These are phyloP conservation scores for Lagenidium sp. DNA, from an alignment of 352 stramenopile genomes.

Conservation along the genomic window DNA sequence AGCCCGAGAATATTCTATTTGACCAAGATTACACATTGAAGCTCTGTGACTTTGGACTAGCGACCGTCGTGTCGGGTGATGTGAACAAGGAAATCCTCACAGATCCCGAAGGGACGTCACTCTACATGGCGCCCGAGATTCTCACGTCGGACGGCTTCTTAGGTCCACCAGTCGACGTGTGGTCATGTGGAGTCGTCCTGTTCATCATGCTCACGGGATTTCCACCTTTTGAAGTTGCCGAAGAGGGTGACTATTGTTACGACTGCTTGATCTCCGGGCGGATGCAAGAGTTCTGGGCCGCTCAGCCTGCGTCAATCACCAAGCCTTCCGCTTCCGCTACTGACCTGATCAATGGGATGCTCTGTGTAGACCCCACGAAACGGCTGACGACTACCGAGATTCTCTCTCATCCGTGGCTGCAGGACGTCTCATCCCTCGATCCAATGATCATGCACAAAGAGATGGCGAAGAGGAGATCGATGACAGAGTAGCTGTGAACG, in stretches of 20 bases:
- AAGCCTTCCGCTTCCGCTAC: slow-evolving; percentile 31
- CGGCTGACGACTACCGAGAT: slow-evolving; percentile 36
- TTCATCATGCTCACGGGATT: slow-evolving; percentile 89
- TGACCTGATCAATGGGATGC: slow-evolving; percentile 57
- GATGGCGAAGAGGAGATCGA: slow-evolving; percentile 21
- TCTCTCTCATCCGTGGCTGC: slow-evolving; percentile 48
- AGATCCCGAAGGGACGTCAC: slow-evolving; percentile 67
- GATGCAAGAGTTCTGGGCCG: slow-evolving; percentile 39
- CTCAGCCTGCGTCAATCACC: slow-evolving; percentile 26
- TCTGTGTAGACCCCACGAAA: slow-evolving; percentile 36
- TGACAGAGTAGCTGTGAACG: too few relatives aligned
- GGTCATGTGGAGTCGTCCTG: slow-evolving; percentile 82
- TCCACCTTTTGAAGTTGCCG: slow-evolving; percentile 70
- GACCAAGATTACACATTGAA: slow-evolving; percentile 78
- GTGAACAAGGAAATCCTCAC: slow-evolving; percentile 18
- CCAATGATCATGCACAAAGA: slow-evolving; percentile 15
- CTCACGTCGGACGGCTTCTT: slow-evolving; percentile 40
- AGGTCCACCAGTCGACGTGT: slow-evolving; percentile 73
- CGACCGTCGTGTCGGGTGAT: slow-evolving; percentile 31
- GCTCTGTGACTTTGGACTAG: slow-evolving; percentile 91
- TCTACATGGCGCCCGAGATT: slow-evolving; percentile 89
- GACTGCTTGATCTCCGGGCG: slow-evolving; percentile 29
- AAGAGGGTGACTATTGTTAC: slow-evolving; percentile 64
- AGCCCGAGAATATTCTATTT: slow-evolving; percentile 89
- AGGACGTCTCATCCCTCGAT: slow-evolving; percentile 24